Evolutionary conservation across 305 asterid genomes (phyloP).

Genomic region (Fraxinus greggii): DNA sequence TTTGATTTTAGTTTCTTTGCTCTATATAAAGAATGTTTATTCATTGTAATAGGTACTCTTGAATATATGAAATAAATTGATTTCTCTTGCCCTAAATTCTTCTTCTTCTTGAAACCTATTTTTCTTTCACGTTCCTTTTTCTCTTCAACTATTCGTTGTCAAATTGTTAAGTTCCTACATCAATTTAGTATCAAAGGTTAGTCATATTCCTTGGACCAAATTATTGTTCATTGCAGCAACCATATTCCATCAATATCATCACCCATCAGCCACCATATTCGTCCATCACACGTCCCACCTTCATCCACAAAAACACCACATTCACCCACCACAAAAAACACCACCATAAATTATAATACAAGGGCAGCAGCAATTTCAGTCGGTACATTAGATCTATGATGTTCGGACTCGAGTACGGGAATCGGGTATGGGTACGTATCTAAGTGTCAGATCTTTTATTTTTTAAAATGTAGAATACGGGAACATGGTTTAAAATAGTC

Average conservation of each 20-base stretch:
- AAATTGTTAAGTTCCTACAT: background rate
- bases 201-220: background rate
- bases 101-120: background rate
- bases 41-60: background rate
- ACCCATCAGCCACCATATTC: background rate
- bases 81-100: background rate
- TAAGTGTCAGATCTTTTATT: too few relatives aligned
- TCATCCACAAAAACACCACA: background rate
- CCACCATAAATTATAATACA: background rate
- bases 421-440: too few relatives aligned
- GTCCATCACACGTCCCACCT: background rate
- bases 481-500: too few relatives aligned
- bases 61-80: background rate
- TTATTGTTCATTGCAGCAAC: background rate
- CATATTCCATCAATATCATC: background rate
- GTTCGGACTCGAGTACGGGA: too few relatives aligned
- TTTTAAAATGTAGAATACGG: too few relatives aligned
- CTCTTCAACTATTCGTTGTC: background rate
- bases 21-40: background rate
- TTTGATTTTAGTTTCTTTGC: background rate
- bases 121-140: background rate
- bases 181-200: background rate
- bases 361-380: background rate
- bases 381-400: background rate
- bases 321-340: too few relatives aligned